These are phyloP conservation scores for Aeminium ludgeri DNA, from an alignment of 495 filamentous ascomycete species.

Conservation along the genomic window DNA sequence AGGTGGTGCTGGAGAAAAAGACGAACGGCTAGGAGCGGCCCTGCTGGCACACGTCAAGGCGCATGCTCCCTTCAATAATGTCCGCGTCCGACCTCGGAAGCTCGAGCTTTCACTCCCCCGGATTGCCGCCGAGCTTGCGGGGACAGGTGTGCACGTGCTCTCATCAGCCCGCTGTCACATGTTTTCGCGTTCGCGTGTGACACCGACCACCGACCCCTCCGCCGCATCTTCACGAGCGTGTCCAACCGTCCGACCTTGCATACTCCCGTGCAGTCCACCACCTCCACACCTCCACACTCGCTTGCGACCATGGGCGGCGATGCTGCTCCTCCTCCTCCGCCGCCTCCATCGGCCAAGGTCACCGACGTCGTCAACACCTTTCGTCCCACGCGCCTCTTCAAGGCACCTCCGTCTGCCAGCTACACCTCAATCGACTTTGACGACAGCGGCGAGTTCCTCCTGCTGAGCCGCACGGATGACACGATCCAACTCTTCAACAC, in stretches of 20 bases:
- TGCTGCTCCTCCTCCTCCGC: not conserved
- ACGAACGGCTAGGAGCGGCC: too few relatives aligned
- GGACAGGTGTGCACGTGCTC: too few relatives aligned
- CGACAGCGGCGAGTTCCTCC: conserved; percentile 75
- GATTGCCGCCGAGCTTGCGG: too few relatives aligned
- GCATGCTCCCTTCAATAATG: too few relatives aligned
- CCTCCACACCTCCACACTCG: not conserved
- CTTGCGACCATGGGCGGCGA: conserved; percentile 1
- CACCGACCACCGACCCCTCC: too few relatives aligned
- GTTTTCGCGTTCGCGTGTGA: not conserved
- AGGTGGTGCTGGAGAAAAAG: not conserved
- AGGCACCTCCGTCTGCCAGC: conserved; percentile 25
- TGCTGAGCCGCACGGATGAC: conserved; percentile 78
- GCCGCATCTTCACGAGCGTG: too few relatives aligned
- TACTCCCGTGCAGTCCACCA: not conserved
- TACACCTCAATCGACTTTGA: conserved; percentile 84
- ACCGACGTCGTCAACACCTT: conserved; percentile 24
- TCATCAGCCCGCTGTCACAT: conserved; percentile 1
- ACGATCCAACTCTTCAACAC: conserved; percentile 89
- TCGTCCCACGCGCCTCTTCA: conserved; percentile 24
- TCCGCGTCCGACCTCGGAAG: too few relatives aligned
- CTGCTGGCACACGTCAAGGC: too few relatives aligned
- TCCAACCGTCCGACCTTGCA: not conserved
- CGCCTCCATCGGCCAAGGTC: conserved; percentile 19
- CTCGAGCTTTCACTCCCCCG: too few relatives aligned